These are phyloP conservation scores for Bertia moriformis DNA, from an alignment of 2,329 filamentous ascomycete genomes.

Conservation along the genomic window DNA sequence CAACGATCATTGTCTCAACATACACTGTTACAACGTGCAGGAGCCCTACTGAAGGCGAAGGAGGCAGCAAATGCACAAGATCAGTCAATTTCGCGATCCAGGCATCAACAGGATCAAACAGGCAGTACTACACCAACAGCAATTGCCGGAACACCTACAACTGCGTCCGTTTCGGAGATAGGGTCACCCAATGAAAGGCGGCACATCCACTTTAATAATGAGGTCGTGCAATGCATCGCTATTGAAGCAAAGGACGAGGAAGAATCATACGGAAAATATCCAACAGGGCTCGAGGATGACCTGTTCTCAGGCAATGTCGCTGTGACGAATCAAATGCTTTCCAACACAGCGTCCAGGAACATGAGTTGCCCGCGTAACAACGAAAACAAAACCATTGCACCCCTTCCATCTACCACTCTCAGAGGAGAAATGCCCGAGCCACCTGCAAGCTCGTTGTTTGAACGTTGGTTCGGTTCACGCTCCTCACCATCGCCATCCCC, in stretches of 20 bases:
- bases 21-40: slow-evolving; percentile 46
- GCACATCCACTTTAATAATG: slow-evolving; percentile 52
- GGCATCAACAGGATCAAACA: neutral
- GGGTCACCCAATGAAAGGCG: slow-evolving; percentile 38
- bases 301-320: neutral
- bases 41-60: slow-evolving; percentile 45
- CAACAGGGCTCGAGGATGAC: slow-evolving; percentile 11
- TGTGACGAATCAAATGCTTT: too few relatives aligned
- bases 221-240: slow-evolving; percentile 52
- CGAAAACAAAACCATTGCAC: slow-evolving; percentile 48
- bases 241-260: slow-evolving; percentile 38
- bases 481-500: neutral
- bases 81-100: too few relatives aligned
- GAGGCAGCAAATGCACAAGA: too few relatives aligned
- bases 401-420: slow-evolving; percentile 45
- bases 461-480: neutral
- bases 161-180: slow-evolving; percentile 31
- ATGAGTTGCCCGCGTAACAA: slow-evolving; percentile 27
- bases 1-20: slow-evolving; percentile 47
- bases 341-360: too few relatives aligned
- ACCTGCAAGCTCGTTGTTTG: slow-evolving; percentile 16
- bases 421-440: slow-evolving; percentile 39
- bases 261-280: slow-evolving; percentile 37
- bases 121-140: neutral
- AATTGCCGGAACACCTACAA: slow-evolving; percentile 25